These are phyloP conservation scores for Coelastrella sp. DNA, from an alignment of 139 green algal species.

Conservation along the genomic window DNA sequence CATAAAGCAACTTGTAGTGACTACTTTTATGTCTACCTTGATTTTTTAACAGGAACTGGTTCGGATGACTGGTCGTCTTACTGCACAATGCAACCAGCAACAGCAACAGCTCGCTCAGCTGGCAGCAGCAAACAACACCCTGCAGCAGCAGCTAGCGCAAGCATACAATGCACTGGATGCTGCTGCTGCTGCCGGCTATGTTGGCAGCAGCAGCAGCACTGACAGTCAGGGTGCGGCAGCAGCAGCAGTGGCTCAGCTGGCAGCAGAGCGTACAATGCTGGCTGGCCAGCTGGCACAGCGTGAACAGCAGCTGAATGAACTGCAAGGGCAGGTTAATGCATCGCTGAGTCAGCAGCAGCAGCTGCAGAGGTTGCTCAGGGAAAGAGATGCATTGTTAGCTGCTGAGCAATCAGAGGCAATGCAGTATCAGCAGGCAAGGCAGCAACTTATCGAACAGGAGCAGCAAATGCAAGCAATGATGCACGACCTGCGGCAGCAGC, in stretches of 20 bases:
- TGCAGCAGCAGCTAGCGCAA: slow-evolving; percentile 41
- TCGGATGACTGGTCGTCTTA: slow-evolving; percentile 14
- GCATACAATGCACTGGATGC: slow-evolving; percentile 3
- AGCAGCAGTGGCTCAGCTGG: slow-evolving; percentile 29
- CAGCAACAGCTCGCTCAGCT: slow-evolving; percentile 40
- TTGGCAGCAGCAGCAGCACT: background rate
- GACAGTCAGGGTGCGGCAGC: background rate
- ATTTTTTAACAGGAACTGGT: background rate
- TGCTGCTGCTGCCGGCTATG: background rate
- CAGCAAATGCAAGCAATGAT: background rate
- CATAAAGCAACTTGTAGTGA: background rate
- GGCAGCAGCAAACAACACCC: slow-evolving; percentile 22
- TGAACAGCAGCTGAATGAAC: slow-evolving; percentile 25
- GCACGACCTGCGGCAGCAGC: slow-evolving; percentile 1
- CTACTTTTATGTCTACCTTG: background rate
- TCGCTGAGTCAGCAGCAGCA: slow-evolving; percentile 14
- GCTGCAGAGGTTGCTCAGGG: slow-evolving; percentile 37
- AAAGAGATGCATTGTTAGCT: background rate
- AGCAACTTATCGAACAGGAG: slow-evolving; percentile 23
- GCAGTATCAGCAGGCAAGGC: slow-evolving; percentile 34
- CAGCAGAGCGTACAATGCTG: slow-evolving; percentile 23
- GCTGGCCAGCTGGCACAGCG: background rate
- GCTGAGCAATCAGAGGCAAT: background rate
- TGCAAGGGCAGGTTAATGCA: slow-evolving; percentile 18
- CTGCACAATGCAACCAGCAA: slow-evolving; percentile 35